Conservation (phyloP, 2,329 filamentous ascomycete species). For the Arthrobotrys megalospora region DNA sequence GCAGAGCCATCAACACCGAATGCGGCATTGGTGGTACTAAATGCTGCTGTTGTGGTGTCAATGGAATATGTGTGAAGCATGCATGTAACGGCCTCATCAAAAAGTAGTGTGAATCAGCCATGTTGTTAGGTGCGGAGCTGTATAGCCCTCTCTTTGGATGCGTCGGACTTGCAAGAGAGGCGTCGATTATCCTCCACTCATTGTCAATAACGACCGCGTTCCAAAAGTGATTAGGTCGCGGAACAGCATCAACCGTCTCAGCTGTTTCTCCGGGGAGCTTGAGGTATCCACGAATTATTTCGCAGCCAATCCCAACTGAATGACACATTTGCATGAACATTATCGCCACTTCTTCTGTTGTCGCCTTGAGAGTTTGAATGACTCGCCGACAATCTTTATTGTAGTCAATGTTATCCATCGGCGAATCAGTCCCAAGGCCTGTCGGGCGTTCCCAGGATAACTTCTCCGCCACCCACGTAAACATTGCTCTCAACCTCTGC, state of each 20-base stretch:
- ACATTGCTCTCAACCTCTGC: conserved; percentile 91
- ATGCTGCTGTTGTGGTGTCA: conserved; percentile 90
- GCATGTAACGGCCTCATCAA: conserved; percentile 88
- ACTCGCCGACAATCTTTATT: conserved; percentile 83
- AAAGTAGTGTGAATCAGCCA: conserved; percentile 93
- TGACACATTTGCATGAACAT: conserved; percentile 94
- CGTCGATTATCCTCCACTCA: conserved; percentile 97
- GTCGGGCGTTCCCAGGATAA: conserved; percentile 86
- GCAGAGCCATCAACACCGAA: conserved; percentile 87
- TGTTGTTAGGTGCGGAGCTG: conserved; percentile 78
- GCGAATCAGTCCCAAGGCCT: conserved; percentile 58
- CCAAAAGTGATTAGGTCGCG: conserved; percentile 97
- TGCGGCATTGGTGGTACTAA: conserved; percentile 89
- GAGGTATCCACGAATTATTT: conserved; percentile 89
- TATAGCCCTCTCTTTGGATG: conserved; percentile 85
- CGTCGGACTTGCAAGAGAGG: conserved; percentile 89
- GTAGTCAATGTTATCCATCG: conserved; percentile 81
- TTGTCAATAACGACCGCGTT: conserved; percentile 93
- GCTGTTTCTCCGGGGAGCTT: conserved; percentile 88
- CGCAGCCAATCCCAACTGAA: conserved; percentile 88
- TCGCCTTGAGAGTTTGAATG: conserved; percentile 85
- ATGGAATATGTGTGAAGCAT: conserved; percentile 95
- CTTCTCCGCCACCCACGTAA: conserved; percentile 97
- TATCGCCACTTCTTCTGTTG: conserved; percentile 88
- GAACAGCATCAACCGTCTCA: conserved; percentile 81